These are phyloP conservation scores for Insectozyma bohioensis DNA, from an alignment of 1,139 yeast species.

Conservation along the genomic window DNA sequence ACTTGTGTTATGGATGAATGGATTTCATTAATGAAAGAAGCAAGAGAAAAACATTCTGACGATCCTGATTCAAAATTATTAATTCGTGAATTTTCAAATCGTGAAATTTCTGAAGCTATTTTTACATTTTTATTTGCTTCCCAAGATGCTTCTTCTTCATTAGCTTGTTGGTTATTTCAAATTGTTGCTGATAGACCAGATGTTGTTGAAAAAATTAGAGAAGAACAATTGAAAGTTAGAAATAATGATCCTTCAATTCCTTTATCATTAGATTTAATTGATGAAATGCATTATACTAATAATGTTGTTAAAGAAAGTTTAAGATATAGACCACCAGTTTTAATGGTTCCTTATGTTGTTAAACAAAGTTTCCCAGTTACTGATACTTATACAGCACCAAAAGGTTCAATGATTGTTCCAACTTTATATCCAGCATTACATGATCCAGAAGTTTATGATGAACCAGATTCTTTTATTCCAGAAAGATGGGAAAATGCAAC, in stretches of 20 bases:
- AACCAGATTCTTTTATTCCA: constrained; percentile 92
- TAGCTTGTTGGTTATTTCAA: constrained; percentile 98
- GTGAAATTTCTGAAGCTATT: constrained; percentile 92
- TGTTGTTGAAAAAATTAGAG: constrained; percentile 76
- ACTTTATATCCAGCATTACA: constrained; percentile 93
- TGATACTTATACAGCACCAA: constrained; percentile 84
- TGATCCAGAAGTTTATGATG: constrained; percentile 92
- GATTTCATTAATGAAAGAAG: constrained; percentile 81
- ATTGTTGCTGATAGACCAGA: constrained; percentile 95
- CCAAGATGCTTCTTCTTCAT: constrained; percentile 97
- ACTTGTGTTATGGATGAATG: constrained; percentile 94
- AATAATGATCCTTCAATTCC: constrained; percentile 65
- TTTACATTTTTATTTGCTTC: constrained; percentile 96
- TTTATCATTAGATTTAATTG: constrained; percentile 71
- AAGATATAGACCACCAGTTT: constrained; percentile 95
- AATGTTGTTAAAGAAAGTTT: constrained; percentile 90
- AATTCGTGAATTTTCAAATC: constrained; percentile 83
- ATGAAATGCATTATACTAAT: constrained; percentile 81
- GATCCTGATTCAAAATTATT: constrained; percentile 53
- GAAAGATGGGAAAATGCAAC: constrained; percentile 78
- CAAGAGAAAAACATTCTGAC: constrained; percentile 51
- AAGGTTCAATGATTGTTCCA: constrained; percentile 96
- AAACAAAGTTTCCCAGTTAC: constrained; percentile 84
- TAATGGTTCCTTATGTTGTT: constrained; percentile 96
- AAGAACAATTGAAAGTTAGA: constrained; percentile 86